Evolutionary conservation across 805 yeast genomes (phyloP).

Genomic region (Candida krabiensis): DNA sequence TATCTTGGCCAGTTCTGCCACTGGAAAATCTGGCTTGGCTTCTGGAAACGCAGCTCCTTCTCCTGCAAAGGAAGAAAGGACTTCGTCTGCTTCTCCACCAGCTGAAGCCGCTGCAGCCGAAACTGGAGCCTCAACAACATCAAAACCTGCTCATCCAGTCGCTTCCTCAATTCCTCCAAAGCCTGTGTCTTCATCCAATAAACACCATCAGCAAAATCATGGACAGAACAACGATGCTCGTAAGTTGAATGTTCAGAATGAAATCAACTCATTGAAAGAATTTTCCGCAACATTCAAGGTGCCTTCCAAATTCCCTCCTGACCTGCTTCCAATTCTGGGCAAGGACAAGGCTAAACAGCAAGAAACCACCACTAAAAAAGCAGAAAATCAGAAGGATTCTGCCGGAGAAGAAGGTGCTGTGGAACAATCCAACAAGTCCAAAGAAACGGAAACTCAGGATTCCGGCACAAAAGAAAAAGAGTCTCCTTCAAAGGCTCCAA

Average conservation of each 20-base stretch:
- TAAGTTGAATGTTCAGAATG: constrained; percentile 54
- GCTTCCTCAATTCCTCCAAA: constrained; percentile 23
- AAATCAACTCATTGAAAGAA: constrained; percentile 68
- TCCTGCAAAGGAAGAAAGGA: background rate
- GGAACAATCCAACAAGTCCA: constrained; percentile 4
- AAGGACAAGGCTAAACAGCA: constrained; percentile 67
- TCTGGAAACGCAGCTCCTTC: background rate
- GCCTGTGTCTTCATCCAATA: constrained; percentile 6
- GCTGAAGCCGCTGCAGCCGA: constrained; percentile 1
- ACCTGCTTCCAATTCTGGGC: constrained; percentile 66
- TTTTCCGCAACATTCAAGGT: constrained; percentile 82
- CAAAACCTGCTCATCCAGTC: constrained; percentile 9
- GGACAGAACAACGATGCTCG: constrained; percentile 34
- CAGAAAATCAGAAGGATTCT: constrained; percentile 5
- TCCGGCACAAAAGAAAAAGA: background rate
- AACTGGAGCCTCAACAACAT: constrained; percentile 5
- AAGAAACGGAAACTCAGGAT: constrained; percentile 7
- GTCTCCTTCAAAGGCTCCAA: background rate
- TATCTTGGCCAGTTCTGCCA: constrained; percentile 54
- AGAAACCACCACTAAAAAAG: constrained; percentile 45
- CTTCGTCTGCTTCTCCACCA: constrained; percentile 1
- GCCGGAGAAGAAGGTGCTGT: constrained; percentile 1
- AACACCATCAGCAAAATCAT: constrained; percentile 10
- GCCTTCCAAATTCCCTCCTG: constrained; percentile 47
- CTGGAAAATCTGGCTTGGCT: constrained; percentile 6